Base-by-base conservation (phyloP, 1,284 basidiomycete genomes). In the Apiotrichum brassicae region DNA sequence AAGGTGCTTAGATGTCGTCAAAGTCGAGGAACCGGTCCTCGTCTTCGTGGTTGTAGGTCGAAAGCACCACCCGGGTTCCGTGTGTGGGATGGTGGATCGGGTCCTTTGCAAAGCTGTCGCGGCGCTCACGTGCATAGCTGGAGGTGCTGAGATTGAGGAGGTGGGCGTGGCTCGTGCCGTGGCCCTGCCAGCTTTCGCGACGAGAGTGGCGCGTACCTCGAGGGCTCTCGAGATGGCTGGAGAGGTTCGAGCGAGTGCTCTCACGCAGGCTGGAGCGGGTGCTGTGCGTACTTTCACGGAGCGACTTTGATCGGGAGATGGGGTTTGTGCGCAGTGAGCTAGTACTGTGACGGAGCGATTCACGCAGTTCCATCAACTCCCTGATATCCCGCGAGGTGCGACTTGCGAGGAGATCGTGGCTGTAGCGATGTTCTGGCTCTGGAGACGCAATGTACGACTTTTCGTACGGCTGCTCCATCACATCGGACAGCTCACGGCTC, bases 21-120 rank as follows among this genome's bases (percentile, higher is more conserved):
- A 56, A 56, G 45, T 56, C 55, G 39, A 56, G 51, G 48, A 56
- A 56, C 6, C 51, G 45, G 43, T 56, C 55, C 23, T 44, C 43
- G 32, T 8, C 23, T 3, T 19, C 33, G 22, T 3, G 43, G 33
- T 34, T 23, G 20, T 35, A 19, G 33, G 43, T 34, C 16, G 42
- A 30, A 18, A 30, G 20, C 30, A 42, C 14, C 14, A 44, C 43
- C 11, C 43, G 43, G 16, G 43, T 44, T 3, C 43, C 43, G 33
- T 44, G 43, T 19, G 43, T 44, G 23, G 43, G 43, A 33, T 44
- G 42, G 30, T 33, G 42, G n/a, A 25, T 35, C 9, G 16, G 23
- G 22, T 35, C 32, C n/a, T 25, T 25, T 32, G 16, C 19, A 2
- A 44, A 16, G 25, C 35, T 37, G 25, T 46, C 36, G 24, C 44